Evolutionary conservation across 495 filamentous ascomycete genomes (phyloP).

Genomic region (Penicillium steckii): DNA sequence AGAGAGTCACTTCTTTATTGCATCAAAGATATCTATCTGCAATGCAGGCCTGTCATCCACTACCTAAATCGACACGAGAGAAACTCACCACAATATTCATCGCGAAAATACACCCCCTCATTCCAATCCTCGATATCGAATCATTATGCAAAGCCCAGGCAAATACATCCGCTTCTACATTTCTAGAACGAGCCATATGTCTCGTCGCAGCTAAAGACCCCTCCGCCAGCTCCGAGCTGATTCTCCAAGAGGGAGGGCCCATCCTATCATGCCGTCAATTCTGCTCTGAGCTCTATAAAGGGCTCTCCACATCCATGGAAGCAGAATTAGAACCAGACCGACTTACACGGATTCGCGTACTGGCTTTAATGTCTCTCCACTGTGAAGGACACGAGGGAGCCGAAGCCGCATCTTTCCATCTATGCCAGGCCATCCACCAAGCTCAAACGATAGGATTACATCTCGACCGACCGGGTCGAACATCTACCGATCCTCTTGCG

Average conservation of each 20-base stretch:
- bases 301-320: slow-evolving; percentile 38
- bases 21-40: slow-evolving; percentile 29
- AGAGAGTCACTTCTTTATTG: slow-evolving; percentile 23
- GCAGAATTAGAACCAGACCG: slow-evolving; percentile 42
- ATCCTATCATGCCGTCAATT: slow-evolving; percentile 29
- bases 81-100: slow-evolving; percentile 32
- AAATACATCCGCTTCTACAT: slow-evolving; percentile 24
- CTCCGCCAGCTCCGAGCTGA: slow-evolving; percentile 31
- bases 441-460: slow-evolving; percentile 68
- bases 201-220: slow-evolving; percentile 46
- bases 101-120: slow-evolving; percentile 32
- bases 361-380: slow-evolving; percentile 47
- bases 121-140: slow-evolving; percentile 38
- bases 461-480: slow-evolving; percentile 41
- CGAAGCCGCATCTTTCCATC: slow-evolving; percentile 44
- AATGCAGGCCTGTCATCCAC: slow-evolving; percentile 26
- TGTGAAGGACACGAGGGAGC: slow-evolving; percentile 45
- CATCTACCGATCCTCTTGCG: slow-evolving; percentile 37
- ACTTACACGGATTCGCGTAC: slow-evolving; percentile 42
- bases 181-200: slow-evolving; percentile 45
- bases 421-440: slow-evolving; percentile 54
- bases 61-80: slow-evolving; percentile 26
- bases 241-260: slow-evolving; percentile 25
- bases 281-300: slow-evolving; percentile 39
- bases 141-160: slow-evolving; percentile 18